These are phyloP conservation scores for Exophiala lecanii-corni DNA, from an alignment of 2,329 filamentous ascomycete species.

Conservation along the genomic window DNA sequence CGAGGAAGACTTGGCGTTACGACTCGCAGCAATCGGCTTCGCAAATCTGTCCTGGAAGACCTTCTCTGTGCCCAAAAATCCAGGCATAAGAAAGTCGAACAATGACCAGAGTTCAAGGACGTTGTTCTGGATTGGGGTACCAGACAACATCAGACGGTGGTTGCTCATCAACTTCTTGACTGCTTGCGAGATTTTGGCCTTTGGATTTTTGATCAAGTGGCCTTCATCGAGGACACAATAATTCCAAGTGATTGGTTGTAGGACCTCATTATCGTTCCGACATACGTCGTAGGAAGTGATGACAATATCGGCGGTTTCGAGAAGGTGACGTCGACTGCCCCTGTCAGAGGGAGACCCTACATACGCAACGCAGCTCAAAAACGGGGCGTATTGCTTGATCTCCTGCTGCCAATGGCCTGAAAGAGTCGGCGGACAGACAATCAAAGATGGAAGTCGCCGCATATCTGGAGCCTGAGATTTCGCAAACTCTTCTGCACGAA, in stretches of 20 bases:
- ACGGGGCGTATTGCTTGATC: conserved; percentile 90
- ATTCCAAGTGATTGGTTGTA: conserved; percentile 86
- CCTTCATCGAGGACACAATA: conserved; percentile 97
- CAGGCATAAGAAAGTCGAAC: conserved; percentile 98
- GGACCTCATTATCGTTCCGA: conserved; percentile 84
- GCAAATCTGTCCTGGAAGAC: conserved; percentile 95
- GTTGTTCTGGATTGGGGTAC: conserved; percentile 97
- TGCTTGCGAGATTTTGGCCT: conserved; percentile 89
- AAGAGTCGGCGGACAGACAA: conserved; percentile 91
- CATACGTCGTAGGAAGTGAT: conserved; percentile 98
- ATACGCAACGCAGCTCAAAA: conserved; percentile 83
- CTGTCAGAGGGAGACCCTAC: conserved; percentile 84
- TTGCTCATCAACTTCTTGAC: conserved; percentile 89
- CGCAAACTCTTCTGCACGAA: conserved; percentile 83
- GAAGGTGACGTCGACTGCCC: conserved; percentile 61
- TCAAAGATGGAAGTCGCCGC: conserved; percentile 78
- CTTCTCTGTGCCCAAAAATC: conserved; percentile 91
- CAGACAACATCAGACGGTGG: conserved; percentile 91
- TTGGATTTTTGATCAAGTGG: conserved; percentile 97
- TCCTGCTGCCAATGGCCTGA: conserved; percentile 99
- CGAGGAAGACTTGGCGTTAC: conserved; percentile 93
- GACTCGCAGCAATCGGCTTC: conserved; percentile 89
- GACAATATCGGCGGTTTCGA: conserved; percentile 81
- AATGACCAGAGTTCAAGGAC: conserved; percentile 95
- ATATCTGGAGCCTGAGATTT: conserved; percentile 75